Percentiles rank a stretch among this genome's conserved stretches.
These are phyloP conservation scores for Isatis lusitanica DNA, from an alignment of 441 rosid genomes.

Conservation along the genomic window DNA sequence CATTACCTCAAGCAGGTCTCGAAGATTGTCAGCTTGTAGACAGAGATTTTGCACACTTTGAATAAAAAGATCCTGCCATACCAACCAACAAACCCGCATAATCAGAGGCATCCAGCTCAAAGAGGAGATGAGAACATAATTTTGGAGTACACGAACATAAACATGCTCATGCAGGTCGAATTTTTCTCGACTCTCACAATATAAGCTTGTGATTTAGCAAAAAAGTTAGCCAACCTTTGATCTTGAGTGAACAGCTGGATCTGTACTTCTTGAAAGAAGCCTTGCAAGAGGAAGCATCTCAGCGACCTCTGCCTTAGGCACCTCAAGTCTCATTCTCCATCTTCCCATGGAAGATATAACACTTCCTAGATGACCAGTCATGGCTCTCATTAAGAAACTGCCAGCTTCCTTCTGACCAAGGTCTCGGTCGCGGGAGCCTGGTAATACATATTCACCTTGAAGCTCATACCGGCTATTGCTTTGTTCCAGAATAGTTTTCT, in stretches of 20 bases:
- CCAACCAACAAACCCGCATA: constrained; percentile 27
- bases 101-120: constrained; percentile 20
- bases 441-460: constrained; percentile 99
- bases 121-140: constrained; percentile 14
- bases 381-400: constrained; percentile 84
- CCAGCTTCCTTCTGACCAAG: constrained; percentile 70
- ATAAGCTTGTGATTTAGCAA: constrained; percentile 11
- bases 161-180: constrained; percentile 11
- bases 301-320: constrained; percentile 95
- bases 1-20: constrained; percentile 86
- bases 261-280: constrained; percentile 94
- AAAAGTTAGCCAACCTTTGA: constrained; percentile 67
- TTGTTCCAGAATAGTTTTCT: constrained; percentile 93
- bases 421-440: constrained; percentile 89
- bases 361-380: constrained; percentile 94
- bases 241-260: constrained; percentile 96
- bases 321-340: constrained; percentile 99
- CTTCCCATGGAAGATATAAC: constrained; percentile 99
- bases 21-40: constrained; percentile 74
- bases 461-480: constrained; percentile 92
- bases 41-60: constrained; percentile 88
- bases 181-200: not conserved
- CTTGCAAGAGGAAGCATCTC: constrained; percentile 99
- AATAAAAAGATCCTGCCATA: constrained; percentile 86
- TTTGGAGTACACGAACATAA: constrained; percentile 4